Evolutionary conservation across 441 rosid genomes (phyloP).

Genomic region (Eruca vesicaria): DNA sequence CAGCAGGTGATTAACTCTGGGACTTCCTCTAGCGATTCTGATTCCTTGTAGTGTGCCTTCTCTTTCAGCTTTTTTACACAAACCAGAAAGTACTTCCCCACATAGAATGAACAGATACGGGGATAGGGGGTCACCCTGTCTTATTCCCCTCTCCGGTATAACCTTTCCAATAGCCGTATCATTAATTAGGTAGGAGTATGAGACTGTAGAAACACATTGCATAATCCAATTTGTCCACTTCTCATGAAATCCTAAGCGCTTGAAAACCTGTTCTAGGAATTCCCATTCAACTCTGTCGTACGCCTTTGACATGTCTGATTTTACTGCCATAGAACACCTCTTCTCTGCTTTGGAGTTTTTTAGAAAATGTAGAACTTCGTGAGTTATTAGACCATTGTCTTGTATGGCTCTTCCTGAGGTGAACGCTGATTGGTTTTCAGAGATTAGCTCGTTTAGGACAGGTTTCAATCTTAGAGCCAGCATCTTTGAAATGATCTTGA

Average conservation of each 20-base stretch:
- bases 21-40: background rate
- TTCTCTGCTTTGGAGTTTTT: background rate
- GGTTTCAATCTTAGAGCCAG: background rate
- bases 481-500: background rate
- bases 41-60: background rate
- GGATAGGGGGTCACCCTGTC: background rate
- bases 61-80: background rate
- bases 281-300: background rate
- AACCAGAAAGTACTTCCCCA: background rate
- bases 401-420: background rate
- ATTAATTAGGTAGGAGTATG: background rate
- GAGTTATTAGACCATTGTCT: background rate
- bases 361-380: background rate
- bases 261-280: background rate
- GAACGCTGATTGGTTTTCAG: background rate
- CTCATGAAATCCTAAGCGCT: background rate
- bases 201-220: background rate
- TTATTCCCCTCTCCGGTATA: background rate
- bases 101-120: background rate
- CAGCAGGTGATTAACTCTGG: background rate
- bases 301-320: background rate
- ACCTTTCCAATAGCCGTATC: background rate
- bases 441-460: background rate
- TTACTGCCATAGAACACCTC: background rate
- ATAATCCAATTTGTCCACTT: background rate